Evolutionary conservation across 164 flowering plant genomes (phyloP).

Genomic region (Platanus orientalis): DNA sequence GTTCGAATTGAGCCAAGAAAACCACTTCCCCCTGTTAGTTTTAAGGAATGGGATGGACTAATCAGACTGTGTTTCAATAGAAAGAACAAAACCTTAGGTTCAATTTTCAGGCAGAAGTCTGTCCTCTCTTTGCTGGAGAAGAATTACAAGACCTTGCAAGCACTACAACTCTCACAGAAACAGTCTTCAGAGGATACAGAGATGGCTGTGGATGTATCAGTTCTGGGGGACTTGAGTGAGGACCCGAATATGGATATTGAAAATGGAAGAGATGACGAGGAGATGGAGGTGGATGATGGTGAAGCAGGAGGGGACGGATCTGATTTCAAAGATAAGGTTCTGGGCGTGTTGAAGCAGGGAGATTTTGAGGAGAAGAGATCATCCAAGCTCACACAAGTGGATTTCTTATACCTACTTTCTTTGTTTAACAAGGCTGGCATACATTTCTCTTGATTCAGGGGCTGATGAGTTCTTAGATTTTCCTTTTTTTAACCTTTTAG

Average conservation of each 20-base stretch:
- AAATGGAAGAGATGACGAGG: conserved; percentile 55
- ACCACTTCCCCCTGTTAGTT: conserved; percentile 64
- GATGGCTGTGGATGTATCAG: conserved; percentile 35
- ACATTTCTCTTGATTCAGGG: conserved; percentile 54
- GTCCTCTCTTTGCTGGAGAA: conserved; percentile 69
- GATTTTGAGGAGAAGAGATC: conserved; percentile 78
- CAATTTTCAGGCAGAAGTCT: conserved; percentile 71
- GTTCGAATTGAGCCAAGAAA: conserved; percentile 89
- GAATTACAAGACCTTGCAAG: conserved; percentile 78
- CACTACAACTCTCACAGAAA: conserved; percentile 38
- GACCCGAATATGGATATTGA: conserved; percentile 48
- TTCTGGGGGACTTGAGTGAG: conserved; percentile 34
- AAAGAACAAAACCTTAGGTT: conserved; percentile 83
- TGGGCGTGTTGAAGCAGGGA: conserved; percentile 61
- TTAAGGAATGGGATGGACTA: conserved; percentile 87
- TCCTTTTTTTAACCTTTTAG: too few relatives aligned
- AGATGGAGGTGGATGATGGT: conserved; percentile 59
- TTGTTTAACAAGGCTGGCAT: conserved; percentile 80
- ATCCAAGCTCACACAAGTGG: conserved; percentile 74
- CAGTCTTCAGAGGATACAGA: conserved; percentile 20
- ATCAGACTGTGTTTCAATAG: conserved; percentile 72
- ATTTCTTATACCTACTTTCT: conserved; percentile 71
- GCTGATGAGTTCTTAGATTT: not conserved
- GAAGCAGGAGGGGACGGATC: conserved; percentile 38
- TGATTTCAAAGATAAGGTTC: conserved; percentile 63